phyloP scores from a whole-genome alignment of 495 filamentous ascomycete species.

The Aspergillus sparsus region DNA sequence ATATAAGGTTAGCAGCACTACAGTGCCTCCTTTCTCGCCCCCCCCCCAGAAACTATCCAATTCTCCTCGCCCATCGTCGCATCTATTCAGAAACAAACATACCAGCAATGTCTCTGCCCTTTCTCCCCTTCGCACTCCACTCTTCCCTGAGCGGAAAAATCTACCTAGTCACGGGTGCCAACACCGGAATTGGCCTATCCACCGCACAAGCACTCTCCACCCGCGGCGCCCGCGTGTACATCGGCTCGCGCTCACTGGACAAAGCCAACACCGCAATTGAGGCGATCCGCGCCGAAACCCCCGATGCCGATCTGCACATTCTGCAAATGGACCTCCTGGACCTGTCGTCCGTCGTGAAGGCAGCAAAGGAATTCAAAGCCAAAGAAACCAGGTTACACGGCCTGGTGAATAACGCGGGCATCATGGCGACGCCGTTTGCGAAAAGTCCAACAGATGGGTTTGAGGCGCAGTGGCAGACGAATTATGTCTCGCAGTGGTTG shows the following conservation, averaged over 20 bases:
- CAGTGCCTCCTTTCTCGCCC: neutral
- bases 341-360: neutral
- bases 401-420: conserved; percentile 4
- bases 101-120: neutral
- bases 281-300: neutral
- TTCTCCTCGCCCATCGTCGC: neutral
- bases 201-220: neutral
- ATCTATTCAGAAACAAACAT: neutral
- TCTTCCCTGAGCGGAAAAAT: neutral
- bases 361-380: neutral
- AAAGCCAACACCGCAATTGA: neutral
- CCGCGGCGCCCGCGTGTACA: conserved; percentile 5
- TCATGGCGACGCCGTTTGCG: conserved; percentile 6
- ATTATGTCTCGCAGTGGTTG: conserved; percentile 5
- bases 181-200: neutral
- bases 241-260: conserved; percentile 1
- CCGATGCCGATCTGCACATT: neutral
- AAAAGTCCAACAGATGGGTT: neutral
- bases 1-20: neutral
- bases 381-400: neutral
- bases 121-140: neutral
- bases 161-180: conserved; percentile 1
- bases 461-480: conserved; percentile 8
- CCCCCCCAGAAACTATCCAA: neutral
- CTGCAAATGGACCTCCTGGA: conserved; percentile 6